phyloP scores from a whole-genome alignment of 2,329 filamentous ascomycete genomes.

The Ascochyta viciae-villosae region DNA sequence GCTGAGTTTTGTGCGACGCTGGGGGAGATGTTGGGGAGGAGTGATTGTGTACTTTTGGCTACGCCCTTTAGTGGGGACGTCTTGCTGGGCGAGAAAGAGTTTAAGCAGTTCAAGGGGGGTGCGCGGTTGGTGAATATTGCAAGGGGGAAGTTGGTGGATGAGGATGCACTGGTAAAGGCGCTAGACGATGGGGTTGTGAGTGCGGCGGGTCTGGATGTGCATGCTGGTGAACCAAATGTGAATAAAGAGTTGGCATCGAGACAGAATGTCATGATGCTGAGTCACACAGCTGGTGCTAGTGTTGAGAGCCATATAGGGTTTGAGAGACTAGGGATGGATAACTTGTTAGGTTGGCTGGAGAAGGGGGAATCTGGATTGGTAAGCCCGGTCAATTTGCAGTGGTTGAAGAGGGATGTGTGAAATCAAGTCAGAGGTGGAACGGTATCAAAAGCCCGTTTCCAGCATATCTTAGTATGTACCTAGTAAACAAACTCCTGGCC shows the following conservation, averaged over 20 bases:
- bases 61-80: slow-evolving; percentile 61
- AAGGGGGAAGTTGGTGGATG: slow-evolving; percentile 69
- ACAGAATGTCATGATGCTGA: slow-evolving; percentile 65
- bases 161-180: slow-evolving; percentile 67
- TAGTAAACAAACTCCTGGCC: slow-evolving; percentile 38
- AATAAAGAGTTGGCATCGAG: slow-evolving; percentile 55
- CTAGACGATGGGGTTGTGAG: slow-evolving; percentile 60
- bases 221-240: slow-evolving; percentile 65
- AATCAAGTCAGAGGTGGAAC: background rate
- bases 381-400: slow-evolving; percentile 69
- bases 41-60: slow-evolving; percentile 69
- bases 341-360: slow-evolving; percentile 66
- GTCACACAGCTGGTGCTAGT: slow-evolving; percentile 72
- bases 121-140: slow-evolving; percentile 71
- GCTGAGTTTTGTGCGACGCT: slow-evolving; percentile 62
- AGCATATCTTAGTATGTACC: background rate
- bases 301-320: slow-evolving; percentile 72
- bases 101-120: slow-evolving; percentile 62
- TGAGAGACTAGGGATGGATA: slow-evolving; percentile 71
- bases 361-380: slow-evolving; percentile 58
- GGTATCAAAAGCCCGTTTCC: background rate
- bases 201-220: slow-evolving; percentile 69
- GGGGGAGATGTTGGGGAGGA: slow-evolving; percentile 58
- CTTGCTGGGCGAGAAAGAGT: slow-evolving; percentile 58
- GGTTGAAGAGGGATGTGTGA: slow-evolving; percentile 46